Base-by-base conservation (phyloP, 2,329 filamentous ascomycete genomes). In the Fusarium drepaniforme region DNA sequence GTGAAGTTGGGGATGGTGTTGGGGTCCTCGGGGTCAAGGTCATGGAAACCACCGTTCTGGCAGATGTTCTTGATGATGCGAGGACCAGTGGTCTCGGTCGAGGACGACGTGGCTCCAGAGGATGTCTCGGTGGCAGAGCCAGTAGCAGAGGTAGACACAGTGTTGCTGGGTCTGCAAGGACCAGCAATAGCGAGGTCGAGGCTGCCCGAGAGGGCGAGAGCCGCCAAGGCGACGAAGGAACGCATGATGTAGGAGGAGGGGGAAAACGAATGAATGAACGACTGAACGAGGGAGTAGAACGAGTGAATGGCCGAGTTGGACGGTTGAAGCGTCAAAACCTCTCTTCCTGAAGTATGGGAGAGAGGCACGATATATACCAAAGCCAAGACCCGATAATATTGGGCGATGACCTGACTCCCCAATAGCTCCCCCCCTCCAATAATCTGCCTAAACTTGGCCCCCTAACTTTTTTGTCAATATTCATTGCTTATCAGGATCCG, bases 271-370 rank as follows among this genome's bases (percentile, higher is more conserved):
- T 4, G 44, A 74, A 60, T 28, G 40, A 74, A 60, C n/a, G 40
- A 30, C 25, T 53, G 46, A 53, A 28, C 18, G 25, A 53, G 46
- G 25, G 46, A 53, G 23, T 30, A 53, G 25, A 53, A 30, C 23
- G 46, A 68, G 37, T 60, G 46, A 56, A 15, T 53, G 67, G 38
- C 71, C 71, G 71, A 73, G 71, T 73, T 74, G 71, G 71, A 21
- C 71, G 67, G 67, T 70, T 70, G 57, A 51, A 18, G 25, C 16
- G 16, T 63, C 49, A 62, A 12, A 21, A 53, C n/a, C 30, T 35
- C 51, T 57, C 51, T 57, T 57, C 46, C 46, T n/a, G 46, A 30
- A 30, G 16, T 30, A 30, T 18, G 30, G 28, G 18, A 35, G 18
- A 23, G 8, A 30, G 28, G 12, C 5, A 5, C 4, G 51, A 57